Base-by-base conservation (phyloP, 345 rosid species). In the Cardamine chenopodiifolia region DNA sequence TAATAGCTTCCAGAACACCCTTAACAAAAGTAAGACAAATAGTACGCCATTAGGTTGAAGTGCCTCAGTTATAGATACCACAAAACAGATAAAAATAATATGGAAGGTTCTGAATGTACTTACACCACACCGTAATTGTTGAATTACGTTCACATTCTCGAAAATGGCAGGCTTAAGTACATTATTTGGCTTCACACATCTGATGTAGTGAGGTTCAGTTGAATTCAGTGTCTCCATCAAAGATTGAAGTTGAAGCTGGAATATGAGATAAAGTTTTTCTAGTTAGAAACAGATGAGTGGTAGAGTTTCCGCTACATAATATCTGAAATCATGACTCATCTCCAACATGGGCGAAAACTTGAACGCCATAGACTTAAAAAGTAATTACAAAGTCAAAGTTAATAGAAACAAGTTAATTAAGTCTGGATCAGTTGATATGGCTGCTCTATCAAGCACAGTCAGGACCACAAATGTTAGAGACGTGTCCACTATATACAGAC, bases 141-240 rank as follows among this genome's bases (percentile, higher is more conserved):
- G 98, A 71, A 95, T 95, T 73, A 92, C 90, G 70, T 86, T 95
- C 50, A 81, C 80, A 71, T 95, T 95, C 87, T 95, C 99, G 75
- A 95, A 95, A 65, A 95, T 95, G 32, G 89, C 88, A 37, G 99
- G 99, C 88, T 90, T 95, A 81, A 95, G 96, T 68, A 79, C 91
- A 82, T 90, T 95, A 80, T 95, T 95, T 79, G 99, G 99, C 88
- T 95, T 95, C 86, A 95, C 99, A 68, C 99, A 95, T 90, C 99
- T 89, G 83, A 95, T 90, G 84, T 95, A 95, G 85, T 95, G 99
- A 70, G 99, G 99, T 78, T 95, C 99, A 63, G 99, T 95, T 68
- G 90, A 86, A 82, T 35, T 95, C 74, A 95, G 85, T 48, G 99
- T 95, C 70, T 95, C 99, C 99, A 95, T 92, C 80, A 95, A 82